Evolutionary conservation across 108 stramenopile genomes (phyloP).

Genomic region (Skeletonema menzelii): DNA sequence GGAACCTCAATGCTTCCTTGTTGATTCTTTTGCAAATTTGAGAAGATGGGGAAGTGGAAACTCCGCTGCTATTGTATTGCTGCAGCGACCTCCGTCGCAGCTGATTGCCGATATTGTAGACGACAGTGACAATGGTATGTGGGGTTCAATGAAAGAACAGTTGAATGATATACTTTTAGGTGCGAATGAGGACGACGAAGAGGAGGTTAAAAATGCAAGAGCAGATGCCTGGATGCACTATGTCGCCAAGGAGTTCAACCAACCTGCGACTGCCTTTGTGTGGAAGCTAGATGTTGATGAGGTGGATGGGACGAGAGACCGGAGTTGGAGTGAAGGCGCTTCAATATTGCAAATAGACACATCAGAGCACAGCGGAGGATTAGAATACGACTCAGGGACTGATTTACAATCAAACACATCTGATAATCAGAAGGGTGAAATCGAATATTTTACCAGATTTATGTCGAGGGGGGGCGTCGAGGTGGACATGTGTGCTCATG

Average conservation of each 20-base stretch:
- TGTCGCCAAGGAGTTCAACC: conserved; percentile 89
- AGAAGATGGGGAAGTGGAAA: conserved; percentile 79
- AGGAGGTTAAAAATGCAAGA: conserved; percentile 2
- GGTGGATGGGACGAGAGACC: not conserved
- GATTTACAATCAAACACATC: conserved; percentile 2
- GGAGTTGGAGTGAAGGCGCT: not conserved
- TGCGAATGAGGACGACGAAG: conserved; percentile 8
- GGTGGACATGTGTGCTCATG: conserved; percentile 93
- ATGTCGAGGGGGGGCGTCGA: conserved; percentile 67
- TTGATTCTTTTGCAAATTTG: conserved; percentile 40
- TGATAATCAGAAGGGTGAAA: not conserved
- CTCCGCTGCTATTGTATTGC: conserved; percentile 92
- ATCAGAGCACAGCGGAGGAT: not conserved
- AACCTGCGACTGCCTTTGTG: conserved; percentile 94
- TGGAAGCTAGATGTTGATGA: conserved; percentile 27
- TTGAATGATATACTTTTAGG: conserved; percentile 1
- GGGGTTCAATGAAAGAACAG: conserved; percentile 1
- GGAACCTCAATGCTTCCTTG: conserved; percentile 34
- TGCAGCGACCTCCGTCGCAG: conserved; percentile 33
- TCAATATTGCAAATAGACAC: not conserved
- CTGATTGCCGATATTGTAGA: conserved; percentile 10
- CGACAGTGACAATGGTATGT: not conserved
- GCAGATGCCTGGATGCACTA: conserved; percentile 77
- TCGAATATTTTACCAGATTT: conserved; percentile 66
- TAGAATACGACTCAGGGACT: conserved; percentile 2